Conservation (phyloP, 1,284 basidiomycete species). For the Ustanciosporium gigantosporum region DNA sequence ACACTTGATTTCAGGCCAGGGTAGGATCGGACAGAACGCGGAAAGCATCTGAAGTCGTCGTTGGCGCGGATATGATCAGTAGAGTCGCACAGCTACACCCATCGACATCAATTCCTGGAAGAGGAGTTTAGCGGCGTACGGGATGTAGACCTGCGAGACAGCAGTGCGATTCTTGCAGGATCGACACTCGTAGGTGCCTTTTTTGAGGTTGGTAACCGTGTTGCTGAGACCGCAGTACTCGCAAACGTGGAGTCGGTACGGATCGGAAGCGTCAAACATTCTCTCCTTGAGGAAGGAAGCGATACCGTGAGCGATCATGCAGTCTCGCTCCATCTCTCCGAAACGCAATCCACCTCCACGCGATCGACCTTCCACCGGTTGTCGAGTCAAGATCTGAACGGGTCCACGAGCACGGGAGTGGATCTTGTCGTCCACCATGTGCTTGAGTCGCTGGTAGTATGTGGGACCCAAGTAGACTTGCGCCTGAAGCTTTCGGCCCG, state of each 20-base stretch:
- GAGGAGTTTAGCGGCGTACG: conserved; percentile 71
- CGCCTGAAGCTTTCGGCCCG: conserved; percentile 92
- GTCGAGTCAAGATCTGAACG: conserved; percentile 94
- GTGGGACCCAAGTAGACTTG: conserved; percentile 98
- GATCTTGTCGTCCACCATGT: conserved; percentile 99
- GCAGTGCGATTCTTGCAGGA: conserved; percentile 57
- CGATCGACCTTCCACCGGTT: conserved; percentile 98
- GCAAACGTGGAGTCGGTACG: conserved; percentile 59
- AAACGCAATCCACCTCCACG: conserved; percentile 98
- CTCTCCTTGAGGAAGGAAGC: conserved; percentile 78
- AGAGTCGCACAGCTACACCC: conserved; percentile 58
- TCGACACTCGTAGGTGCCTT: conserved; percentile 57
- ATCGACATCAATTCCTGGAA: conserved; percentile 73
- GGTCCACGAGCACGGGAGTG: conserved; percentile 96
- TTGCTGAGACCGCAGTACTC: conserved; percentile 58
- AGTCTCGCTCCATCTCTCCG: conserved; percentile 99
- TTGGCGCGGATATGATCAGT: no score
- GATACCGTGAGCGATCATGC: conserved; percentile 99
- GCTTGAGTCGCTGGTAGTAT: conserved; percentile 98
- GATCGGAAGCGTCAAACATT: conserved; percentile 59
- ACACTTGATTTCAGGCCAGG: no score
- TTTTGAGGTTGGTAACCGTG: conserved; percentile 58
- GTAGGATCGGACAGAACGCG: no score
- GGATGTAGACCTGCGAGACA: conserved; percentile 61
- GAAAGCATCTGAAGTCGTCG: no score